A percentile compares a stretch with the other conserved stretches of the same genome.
phyloP scores from a whole-genome alignment of 306 rosid species.

The Pyrus pyrifolia region DNA sequence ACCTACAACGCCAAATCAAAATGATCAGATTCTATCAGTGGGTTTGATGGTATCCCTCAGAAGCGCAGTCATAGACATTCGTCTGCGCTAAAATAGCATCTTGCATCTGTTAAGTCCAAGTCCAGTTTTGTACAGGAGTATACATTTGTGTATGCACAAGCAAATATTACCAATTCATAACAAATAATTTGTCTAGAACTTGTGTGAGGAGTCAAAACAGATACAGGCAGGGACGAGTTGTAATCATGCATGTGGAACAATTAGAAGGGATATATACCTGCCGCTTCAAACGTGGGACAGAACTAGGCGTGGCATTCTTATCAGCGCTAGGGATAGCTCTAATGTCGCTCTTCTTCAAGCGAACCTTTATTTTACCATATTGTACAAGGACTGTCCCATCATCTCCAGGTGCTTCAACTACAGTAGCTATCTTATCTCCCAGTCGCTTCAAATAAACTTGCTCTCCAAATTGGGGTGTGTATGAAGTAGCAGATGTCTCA shows the following conservation, averaged over 20 bases:
- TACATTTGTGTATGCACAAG: too few relatives aligned
- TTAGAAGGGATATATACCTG: constrained; percentile 40
- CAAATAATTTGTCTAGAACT: too few relatives aligned
- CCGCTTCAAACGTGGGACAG: constrained; percentile 33
- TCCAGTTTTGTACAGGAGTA: too few relatives aligned
- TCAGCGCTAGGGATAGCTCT: constrained; percentile 36
- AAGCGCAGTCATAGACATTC: too few relatives aligned
- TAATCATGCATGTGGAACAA: too few relatives aligned
- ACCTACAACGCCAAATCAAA: constrained; percentile 30
- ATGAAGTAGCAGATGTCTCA: constrained; percentile 30
- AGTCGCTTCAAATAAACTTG: constrained; percentile 62
- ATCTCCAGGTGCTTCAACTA: constrained; percentile 54
- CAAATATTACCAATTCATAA: too few relatives aligned
- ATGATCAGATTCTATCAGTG: constrained; percentile 1
- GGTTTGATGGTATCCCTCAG: not conserved
- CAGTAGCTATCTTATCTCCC: constrained; percentile 68
- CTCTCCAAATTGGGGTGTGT: constrained; percentile 68
- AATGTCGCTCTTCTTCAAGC: constrained; percentile 70
- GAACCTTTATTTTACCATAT: constrained; percentile 77
- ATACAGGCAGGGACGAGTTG: too few relatives aligned
- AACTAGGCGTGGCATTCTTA: constrained; percentile 32
- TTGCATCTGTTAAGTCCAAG: too few relatives aligned
- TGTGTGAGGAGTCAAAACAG: too few relatives aligned
- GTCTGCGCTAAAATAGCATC: too few relatives aligned
- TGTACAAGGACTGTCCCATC: constrained; percentile 68